Conservation (phyloP, 805 yeast genomes). For the Myxozyma kluyveri region DNA sequence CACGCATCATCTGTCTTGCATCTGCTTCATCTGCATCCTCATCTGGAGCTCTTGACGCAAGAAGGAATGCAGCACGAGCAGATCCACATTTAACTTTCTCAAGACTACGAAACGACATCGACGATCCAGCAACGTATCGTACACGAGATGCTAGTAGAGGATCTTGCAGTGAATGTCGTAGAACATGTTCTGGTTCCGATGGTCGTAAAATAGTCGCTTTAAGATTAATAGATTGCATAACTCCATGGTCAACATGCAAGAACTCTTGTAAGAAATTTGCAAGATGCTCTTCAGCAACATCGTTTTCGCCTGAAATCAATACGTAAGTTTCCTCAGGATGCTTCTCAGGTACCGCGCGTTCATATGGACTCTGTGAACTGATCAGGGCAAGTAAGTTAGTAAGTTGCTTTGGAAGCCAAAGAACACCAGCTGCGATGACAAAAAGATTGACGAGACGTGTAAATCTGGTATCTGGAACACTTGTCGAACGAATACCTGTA, state of each 20-base stretch:
- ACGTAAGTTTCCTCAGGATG: conserved; percentile 2
- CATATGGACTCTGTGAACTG: conserved; percentile 17
- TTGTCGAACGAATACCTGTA: conserved; percentile 10
- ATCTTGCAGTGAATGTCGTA: conserved; percentile 5
- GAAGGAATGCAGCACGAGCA: conserved; percentile 15
- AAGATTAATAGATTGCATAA: conserved; percentile 14
- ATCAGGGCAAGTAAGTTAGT: conserved; percentile 8
- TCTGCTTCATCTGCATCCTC: conserved; percentile 15
- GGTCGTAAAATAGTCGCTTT: conserved; percentile 10
- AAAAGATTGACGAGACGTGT: conserved; percentile 8
- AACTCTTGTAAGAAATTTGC: conserved; percentile 14
- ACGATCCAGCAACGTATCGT: conserved; percentile 12
- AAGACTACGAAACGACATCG: conserved; percentile 11
- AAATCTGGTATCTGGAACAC: conserved; percentile 16
- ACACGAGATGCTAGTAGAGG: conserved; percentile 11
- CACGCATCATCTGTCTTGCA: conserved; percentile 19
- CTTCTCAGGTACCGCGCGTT: conserved; percentile 1
- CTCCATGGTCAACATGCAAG: conserved; percentile 19
- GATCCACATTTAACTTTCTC: conserved; percentile 6
- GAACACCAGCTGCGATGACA: conserved; percentile 14
- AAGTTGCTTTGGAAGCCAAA: conserved; percentile 18
- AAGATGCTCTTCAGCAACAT: conserved; percentile 11
- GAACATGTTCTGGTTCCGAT: conserved; percentile 6
- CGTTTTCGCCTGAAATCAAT: conserved; percentile 11
- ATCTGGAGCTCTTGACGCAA: conserved; percentile 7